Conservation (phyloP, 805 yeast species). For the Brettanomyces custersianus region DNA sequence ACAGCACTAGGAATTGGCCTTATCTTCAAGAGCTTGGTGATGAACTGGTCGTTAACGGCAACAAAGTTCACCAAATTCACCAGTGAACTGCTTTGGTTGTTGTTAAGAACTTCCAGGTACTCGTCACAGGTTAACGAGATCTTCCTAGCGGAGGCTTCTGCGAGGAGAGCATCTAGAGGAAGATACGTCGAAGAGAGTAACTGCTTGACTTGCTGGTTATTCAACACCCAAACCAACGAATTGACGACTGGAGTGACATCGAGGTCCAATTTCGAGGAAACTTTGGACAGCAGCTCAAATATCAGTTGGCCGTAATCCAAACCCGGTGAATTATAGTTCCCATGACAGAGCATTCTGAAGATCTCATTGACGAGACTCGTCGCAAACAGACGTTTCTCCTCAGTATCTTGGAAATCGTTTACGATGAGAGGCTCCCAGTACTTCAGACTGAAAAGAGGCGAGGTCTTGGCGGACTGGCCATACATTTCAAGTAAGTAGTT, state of each 20-base stretch:
- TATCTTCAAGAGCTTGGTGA: no score
- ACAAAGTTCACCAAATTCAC: no score
- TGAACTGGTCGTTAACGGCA: no score
- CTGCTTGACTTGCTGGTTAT: slow-evolving; percentile 3
- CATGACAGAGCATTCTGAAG: slow-evolving; percentile 11
- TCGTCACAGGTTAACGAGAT: no score
- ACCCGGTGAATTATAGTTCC: no score
- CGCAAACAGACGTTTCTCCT: slow-evolving; percentile 10
- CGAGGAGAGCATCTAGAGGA: no score
- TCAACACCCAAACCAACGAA: slow-evolving; percentile 5
- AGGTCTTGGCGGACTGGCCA: slow-evolving; percentile 1
- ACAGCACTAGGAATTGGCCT: no score
- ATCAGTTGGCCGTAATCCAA: neutral
- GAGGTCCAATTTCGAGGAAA: neutral
- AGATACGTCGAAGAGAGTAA: no score
- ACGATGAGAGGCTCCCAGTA: slow-evolving; percentile 19
- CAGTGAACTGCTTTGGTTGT: no score
- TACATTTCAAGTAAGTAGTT: slow-evolving; percentile 25
- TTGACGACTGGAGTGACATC: neutral
- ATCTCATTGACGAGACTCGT: slow-evolving; percentile 21
- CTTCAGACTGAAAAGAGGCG: slow-evolving; percentile 13
- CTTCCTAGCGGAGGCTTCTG: no score
- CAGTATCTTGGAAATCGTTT: neutral
- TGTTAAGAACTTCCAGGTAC: no score
- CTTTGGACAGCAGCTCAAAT: neutral